phyloP scores from a whole-genome alignment of 768 basidiomycete genomes.

The Hypholoma sublateritium region DNA sequence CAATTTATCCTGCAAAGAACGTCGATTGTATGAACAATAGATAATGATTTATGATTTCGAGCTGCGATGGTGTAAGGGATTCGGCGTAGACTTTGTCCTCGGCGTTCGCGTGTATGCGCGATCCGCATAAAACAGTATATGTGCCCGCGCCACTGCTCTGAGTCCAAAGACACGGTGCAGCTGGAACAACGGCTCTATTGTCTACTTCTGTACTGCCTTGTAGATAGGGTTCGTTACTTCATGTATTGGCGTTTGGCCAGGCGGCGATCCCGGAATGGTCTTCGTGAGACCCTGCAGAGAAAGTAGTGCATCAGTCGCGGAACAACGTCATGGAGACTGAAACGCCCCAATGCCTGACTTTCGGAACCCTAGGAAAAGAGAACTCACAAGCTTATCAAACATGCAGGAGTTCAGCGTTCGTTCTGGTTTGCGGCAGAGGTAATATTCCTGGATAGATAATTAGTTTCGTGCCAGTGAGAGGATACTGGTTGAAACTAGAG shows the following conservation, averaged over 20 bases:
- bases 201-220: slow-evolving; percentile 79
- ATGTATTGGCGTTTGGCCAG: slow-evolving; percentile 81
- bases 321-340: not conserved
- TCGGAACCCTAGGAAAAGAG: not conserved
- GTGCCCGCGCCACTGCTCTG: not conserved
- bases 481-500: not conserved
- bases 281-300: slow-evolving; percentile 77
- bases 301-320: not conserved
- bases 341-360: no score
- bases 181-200: not conserved
- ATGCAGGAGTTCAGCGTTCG: slow-evolving; percentile 88
- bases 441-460: slow-evolving; percentile 64
- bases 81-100: not conserved
- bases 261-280: slow-evolving; percentile 86
- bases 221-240: slow-evolving; percentile 86
- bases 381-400: slow-evolving; percentile 90
- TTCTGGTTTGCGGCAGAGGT: slow-evolving; percentile 87
- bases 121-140: not conserved
- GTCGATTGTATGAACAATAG: not conserved
- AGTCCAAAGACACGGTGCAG: not conserved
- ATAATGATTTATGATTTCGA: not conserved
- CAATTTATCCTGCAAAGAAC: no score
- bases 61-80: not conserved
- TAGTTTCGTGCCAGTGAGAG: not conserved
- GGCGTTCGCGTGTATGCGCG: not conserved